Base-by-base conservation (phyloP, 352 stramenopile species). In the Globisporangium uncinulatum region DNA sequence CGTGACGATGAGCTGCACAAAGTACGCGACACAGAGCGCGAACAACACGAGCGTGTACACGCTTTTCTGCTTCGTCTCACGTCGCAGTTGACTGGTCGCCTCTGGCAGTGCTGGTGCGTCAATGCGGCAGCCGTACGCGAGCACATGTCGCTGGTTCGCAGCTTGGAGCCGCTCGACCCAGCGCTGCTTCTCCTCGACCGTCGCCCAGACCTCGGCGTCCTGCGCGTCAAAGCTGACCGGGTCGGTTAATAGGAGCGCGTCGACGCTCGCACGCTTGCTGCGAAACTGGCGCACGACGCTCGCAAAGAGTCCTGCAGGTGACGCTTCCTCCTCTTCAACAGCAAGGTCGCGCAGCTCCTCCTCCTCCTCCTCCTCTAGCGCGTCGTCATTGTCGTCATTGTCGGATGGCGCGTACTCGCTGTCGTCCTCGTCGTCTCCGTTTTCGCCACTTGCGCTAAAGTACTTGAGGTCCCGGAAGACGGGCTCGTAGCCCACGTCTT, bases 91-190 rank as follows among this genome's bases (percentile, higher is more conserved):
- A n/a, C 53, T 51, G 39, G 62, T 63, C 14, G 57, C 51, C 1
- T 73, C 65, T 1, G 65, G 61, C 8, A 57, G 46, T 15, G 65
- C 65, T 0, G 51, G 36, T 9, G 65, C 61, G 56, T 76, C 68
- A 37, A 76, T 70, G 15, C 65, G 62, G 20, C 65, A 73, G n/a
- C 68, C 68, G 24, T 69, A 73, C n/a, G 43, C 13, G 19, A 60
- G 52, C 45, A 65, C 51, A 51, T 59, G 65, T 41, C 54, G 54
- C 44, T 46, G 46, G 50, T 76, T 68, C 6, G 55, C 57, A 0
- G 39, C 43, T 13, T 69, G 48, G 32, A 65, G 69, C 10, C 50
- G 61, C 15, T 48, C 36, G n/a, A 63, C 52, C 68, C 68, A 76
- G 49, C 59, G 59, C 39, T 51, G 57, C 36, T 76, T 76, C 36